Evolutionary conservation across 495 filamentous ascomycete genomes (phyloP).

Genomic region (Letharia lupina): DNA sequence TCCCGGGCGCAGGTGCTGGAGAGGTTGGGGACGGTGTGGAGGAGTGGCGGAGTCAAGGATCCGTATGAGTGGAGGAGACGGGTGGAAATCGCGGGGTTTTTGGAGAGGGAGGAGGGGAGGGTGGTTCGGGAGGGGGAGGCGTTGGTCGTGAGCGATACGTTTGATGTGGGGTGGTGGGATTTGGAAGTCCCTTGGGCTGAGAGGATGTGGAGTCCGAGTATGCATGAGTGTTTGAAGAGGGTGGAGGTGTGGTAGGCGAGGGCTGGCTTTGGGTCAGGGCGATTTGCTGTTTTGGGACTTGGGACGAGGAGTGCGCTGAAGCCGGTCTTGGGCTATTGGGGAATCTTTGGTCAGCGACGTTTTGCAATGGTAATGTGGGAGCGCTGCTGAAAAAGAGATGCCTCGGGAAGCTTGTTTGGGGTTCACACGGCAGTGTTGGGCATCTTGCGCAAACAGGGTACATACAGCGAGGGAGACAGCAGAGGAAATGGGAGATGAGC

Average conservation of each 20-base stretch:
- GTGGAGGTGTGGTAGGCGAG: neutral
- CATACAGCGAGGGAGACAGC: too few relatives aligned
- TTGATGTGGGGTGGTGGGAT: neutral
- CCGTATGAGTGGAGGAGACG: neutral
- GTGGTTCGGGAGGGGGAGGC: neutral
- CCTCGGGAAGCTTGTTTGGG: too few relatives aligned
- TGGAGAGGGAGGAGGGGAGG: neutral
- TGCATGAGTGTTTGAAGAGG: neutral
- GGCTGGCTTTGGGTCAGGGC: neutral
- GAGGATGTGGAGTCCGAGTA: neutral
- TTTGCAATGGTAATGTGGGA: too few relatives aligned
- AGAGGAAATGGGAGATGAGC: too few relatives aligned
- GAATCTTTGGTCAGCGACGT: too few relatives aligned
- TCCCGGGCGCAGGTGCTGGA: neutral
- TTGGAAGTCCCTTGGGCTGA: neutral
- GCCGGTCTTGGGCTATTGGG: too few relatives aligned
- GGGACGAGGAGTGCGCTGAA: too few relatives aligned
- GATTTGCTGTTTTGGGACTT: too few relatives aligned
- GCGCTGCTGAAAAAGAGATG: too few relatives aligned
- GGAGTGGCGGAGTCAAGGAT: neutral
- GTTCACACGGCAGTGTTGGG: too few relatives aligned
- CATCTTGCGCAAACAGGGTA: too few relatives aligned
- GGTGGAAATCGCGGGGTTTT: neutral
- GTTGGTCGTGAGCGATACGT: neutral
- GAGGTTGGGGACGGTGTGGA: neutral